phyloP scores from a whole-genome alignment of 495 filamentous ascomycete genomes.

The Echria macrotheca region DNA sequence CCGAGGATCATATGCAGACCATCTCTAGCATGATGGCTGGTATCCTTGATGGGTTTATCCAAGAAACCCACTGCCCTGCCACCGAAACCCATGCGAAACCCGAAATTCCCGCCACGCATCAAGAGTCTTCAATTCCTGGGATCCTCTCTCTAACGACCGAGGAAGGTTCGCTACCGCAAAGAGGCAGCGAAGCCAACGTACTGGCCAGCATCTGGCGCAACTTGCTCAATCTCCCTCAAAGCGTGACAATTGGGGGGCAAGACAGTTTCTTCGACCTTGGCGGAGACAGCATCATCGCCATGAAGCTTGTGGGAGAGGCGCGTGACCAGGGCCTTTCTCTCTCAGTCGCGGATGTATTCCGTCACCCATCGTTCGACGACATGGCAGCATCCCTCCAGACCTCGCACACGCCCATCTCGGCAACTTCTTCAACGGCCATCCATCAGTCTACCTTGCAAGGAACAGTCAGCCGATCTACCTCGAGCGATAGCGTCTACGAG shows the following conservation, averaged over 20 bases:
- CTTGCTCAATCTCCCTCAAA: constrained; percentile 16
- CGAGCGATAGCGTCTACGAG: constrained; percentile 27
- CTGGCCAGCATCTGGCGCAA: constrained; percentile 21
- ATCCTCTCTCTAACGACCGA: background rate
- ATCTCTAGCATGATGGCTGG: constrained; percentile 44
- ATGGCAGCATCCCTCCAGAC: constrained; percentile 9
- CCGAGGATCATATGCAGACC: constrained; percentile 39
- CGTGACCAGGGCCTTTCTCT: constrained; percentile 44
- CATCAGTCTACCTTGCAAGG: background rate
- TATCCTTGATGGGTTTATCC: constrained; percentile 40
- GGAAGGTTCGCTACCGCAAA: background rate
- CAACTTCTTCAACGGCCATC: too few relatives aligned
- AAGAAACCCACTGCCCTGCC: constrained; percentile 7
- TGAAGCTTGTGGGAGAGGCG: constrained; percentile 53
- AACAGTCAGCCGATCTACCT: background rate
- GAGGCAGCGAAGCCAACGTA: constrained; percentile 15
- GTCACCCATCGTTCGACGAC: constrained; percentile 14
- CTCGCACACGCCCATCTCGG: background rate
- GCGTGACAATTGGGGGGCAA: constrained; percentile 33
- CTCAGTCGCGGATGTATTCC: constrained; percentile 46
- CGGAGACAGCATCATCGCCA: constrained; percentile 59
- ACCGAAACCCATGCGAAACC: constrained; percentile 7
- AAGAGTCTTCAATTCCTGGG: too few relatives aligned
- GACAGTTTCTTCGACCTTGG: constrained; percentile 58
- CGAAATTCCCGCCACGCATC: too few relatives aligned